Base-by-base conservation (phyloP, 768 basidiomycete genomes). In the Lactarius vividus region DNA sequence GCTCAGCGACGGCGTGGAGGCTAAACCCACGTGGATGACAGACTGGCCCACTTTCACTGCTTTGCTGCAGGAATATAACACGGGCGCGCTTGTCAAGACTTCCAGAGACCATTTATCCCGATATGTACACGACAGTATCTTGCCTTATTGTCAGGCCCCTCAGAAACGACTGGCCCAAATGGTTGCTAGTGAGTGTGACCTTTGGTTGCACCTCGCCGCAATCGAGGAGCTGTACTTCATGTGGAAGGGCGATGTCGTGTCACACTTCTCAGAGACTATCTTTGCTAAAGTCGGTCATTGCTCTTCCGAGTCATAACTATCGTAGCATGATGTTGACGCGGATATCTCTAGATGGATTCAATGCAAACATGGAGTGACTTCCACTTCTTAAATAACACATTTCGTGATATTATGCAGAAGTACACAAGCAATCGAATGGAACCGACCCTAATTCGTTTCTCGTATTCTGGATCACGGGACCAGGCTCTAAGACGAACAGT, bases 341-440 rank as follows among this genome's bases (percentile, higher is more conserved):
- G 20, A 58, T 20, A 53, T 53, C 4, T 57, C 6, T 61, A 93
- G 91, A 92, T 93, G 84, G 89, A 94, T 69, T 78, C 78, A n/a
- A 79, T 82, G 56, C 85, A 88, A 71, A 59, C 71, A 4, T 94
- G 92, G 92, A 81, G 76, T 55, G 92, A 94, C 72, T 92, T 91
- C 73, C 92, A 94, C 76, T 91, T 90, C 75, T 74, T 94, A 62
- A 94, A 94, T 71, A 87, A 84, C 33, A 85, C 88, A 11, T 92
- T 94, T 73, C 79, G 79, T 23, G 89, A 92, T 58, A 81, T 88
- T 33, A 79, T 87, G 42, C 81, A 84, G 68, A 79, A 84, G 20
- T 75, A 79, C n/a, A 70, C 77, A 6, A 77, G 79, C 56, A 76
- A 77, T 54, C 88, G 87, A 86, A 82, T 92, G 56, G 84, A 90